These are phyloP conservation scores for Aspergillus sp. DNA, from an alignment of 2,329 filamentous ascomycete species.

Conservation along the genomic window DNA sequence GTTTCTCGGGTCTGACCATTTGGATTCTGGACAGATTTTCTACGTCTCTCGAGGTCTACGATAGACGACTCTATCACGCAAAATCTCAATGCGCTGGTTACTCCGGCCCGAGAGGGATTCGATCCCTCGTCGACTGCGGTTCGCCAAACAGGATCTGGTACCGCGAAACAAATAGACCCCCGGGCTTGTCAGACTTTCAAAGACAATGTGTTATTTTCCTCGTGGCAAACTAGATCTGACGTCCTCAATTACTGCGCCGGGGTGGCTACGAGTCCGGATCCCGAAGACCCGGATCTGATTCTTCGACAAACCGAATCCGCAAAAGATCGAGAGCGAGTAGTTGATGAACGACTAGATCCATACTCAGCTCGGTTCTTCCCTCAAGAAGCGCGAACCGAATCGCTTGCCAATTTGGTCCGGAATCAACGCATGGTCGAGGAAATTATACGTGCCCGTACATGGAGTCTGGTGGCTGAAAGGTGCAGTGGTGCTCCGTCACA, in stretches of 20 bases:
- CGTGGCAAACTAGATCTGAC: constrained; percentile 78
- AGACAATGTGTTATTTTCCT: constrained; percentile 73
- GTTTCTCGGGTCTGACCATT: background rate
- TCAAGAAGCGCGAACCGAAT: constrained; percentile 71
- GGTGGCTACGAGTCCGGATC: constrained; percentile 82
- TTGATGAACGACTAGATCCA: constrained; percentile 87
- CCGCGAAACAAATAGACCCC: constrained; percentile 53
- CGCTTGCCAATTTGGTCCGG: constrained; percentile 64
- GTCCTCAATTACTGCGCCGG: constrained; percentile 84
- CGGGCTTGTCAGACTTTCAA: constrained; percentile 68
- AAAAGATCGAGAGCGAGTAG: constrained; percentile 64
- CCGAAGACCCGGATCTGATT: constrained; percentile 74
- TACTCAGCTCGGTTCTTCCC: constrained; percentile 81
- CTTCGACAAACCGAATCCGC: constrained; percentile 66
- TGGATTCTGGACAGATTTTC: constrained; percentile 63
- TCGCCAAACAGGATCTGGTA: constrained; percentile 49
- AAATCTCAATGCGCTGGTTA: constrained; percentile 83
- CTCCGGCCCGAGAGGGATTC: constrained; percentile 67
- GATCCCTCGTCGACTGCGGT: constrained; percentile 72
- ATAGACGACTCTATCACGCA: constrained; percentile 93
- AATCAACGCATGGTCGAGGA: constrained; percentile 69
- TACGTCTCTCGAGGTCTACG: constrained; percentile 74
- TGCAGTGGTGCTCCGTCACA: constrained; percentile 58
- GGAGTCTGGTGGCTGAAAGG: constrained; percentile 70
- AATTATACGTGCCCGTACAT: constrained; percentile 76